phyloP scores from a whole-genome alignment of 257 asterid genomes.

The Galeopsis tetrahit region DNA sequence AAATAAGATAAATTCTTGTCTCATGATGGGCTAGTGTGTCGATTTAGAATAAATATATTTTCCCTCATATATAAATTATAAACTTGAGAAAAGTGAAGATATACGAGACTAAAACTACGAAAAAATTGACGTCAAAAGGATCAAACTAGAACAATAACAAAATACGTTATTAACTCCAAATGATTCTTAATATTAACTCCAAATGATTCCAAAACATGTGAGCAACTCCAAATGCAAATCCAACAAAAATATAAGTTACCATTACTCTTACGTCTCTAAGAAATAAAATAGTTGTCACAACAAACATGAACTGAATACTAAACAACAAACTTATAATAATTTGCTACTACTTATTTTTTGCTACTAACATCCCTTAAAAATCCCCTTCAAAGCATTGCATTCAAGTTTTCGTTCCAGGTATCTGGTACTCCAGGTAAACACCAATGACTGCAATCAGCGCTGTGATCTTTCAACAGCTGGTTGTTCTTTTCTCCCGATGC shows the following conservation, averaged over 20 bases:
- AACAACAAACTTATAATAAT: conserved; percentile 2
- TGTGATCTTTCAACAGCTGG: conserved; percentile 44
- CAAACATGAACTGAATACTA: background rate
- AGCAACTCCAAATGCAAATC: conserved; percentile 33
- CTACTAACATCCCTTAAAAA: conserved; percentile 6
- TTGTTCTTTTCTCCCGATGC: conserved; percentile 54
- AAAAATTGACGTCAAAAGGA: too few species aligned
- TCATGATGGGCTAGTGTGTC: too few species aligned
- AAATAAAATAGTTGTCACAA: background rate
- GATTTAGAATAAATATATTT: too few species aligned
- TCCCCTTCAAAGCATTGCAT: conserved; percentile 50
- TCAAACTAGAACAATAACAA: too few species aligned
- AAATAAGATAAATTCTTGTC: too few species aligned
- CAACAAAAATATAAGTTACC: conserved; percentile 4
- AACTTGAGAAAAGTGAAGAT: too few species aligned
- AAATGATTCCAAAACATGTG: background rate
- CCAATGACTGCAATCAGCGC: conserved; percentile 90
- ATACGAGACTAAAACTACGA: too few species aligned
- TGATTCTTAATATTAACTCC: too few species aligned
- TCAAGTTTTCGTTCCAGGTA: conserved; percentile 78
- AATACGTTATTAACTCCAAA: too few species aligned
- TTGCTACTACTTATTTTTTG: too few species aligned
- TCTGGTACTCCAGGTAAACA: conserved; percentile 97
- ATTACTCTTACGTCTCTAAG: background rate
- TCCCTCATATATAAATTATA: too few species aligned